Percentiles rank a stretch among this genome's conserved stretches.
phyloP scores from a whole-genome alignment of 768 basidiomycete genomes.

The Rhizopogon vesiculosus region DNA sequence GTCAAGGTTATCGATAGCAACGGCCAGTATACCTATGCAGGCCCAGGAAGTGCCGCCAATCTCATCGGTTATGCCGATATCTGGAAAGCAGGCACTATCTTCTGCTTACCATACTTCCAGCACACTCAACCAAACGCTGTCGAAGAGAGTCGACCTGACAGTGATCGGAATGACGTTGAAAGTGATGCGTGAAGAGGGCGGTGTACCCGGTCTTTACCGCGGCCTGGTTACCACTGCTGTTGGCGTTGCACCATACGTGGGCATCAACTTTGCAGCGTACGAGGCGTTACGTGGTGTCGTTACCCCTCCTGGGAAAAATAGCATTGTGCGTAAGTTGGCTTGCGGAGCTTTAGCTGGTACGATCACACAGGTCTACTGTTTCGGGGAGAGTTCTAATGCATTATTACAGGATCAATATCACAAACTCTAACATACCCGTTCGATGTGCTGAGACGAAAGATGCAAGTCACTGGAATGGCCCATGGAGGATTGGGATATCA shows the following conservation, averaged over 20 bases:
- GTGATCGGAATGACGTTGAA: conserved; percentile 89
- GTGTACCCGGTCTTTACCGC: conserved; percentile 79
- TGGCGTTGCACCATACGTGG: conserved; percentile 87
- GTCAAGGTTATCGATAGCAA: conserved; percentile 88
- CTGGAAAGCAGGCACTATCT: conserved; percentile 19
- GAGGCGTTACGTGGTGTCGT: conserved; percentile 73
- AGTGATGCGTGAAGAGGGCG: conserved; percentile 91
- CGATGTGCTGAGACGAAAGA: conserved; percentile 91
- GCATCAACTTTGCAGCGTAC: conserved; percentile 94
- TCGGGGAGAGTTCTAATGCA: conserved; percentile 3
- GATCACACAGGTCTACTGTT: conserved; percentile 11
- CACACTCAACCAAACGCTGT: conserved; percentile 27
- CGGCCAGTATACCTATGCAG: conserved; percentile 61
- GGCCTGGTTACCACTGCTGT: conserved; percentile 81
- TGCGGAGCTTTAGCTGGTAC: conserved; percentile 87
- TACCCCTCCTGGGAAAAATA: conserved; percentile 79
- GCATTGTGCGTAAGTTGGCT: conserved; percentile 59
- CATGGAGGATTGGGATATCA: conserved; percentile 51
- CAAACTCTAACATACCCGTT: conserved; percentile 96
- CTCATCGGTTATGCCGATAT: conserved; percentile 17
- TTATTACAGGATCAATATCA: conserved; percentile 68
- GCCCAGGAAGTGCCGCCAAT: conserved; percentile 16
- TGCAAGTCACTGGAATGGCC: conserved; percentile 88
- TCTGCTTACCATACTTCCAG: conserved; percentile 47
- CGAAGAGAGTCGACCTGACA: conserved; percentile 52